Evolutionary conservation across 306 rosid species (phyloP).

Genomic region (Cucumis hystrix): DNA sequence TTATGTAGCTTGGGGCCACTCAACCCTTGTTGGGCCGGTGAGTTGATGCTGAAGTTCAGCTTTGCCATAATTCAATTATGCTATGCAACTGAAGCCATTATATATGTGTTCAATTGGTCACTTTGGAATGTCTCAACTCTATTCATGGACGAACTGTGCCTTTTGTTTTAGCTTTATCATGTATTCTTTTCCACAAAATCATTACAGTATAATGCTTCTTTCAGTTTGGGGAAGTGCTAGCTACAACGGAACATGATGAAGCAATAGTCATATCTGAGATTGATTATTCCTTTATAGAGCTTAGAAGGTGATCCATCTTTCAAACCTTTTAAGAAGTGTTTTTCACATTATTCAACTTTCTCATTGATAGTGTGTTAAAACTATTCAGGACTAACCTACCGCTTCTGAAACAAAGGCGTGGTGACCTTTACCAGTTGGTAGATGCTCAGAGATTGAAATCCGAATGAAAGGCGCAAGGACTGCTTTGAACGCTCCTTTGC

Average conservation of each 20-base stretch:
- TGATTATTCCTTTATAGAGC: constrained; percentile 64
- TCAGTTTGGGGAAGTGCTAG: constrained; percentile 86
- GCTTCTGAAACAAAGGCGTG: constrained; percentile 69
- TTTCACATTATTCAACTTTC: constrained; percentile 9
- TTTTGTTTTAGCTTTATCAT: neutral
- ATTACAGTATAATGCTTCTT: neutral
- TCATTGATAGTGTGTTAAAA: constrained; percentile 1
- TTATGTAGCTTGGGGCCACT: constrained; percentile 98
- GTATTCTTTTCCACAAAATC: neutral
- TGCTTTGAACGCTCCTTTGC: neutral
- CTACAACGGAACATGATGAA: constrained; percentile 94
- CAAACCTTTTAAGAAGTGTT: neutral
- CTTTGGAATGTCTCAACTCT: neutral
- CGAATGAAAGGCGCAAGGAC: constrained; percentile 19
- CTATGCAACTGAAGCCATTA: neutral
- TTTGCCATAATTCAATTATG: neutral
- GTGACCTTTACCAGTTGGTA: constrained; percentile 92
- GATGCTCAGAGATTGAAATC: constrained; percentile 72
- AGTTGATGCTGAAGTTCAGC: constrained; percentile 18
- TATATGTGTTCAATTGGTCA: neutral
- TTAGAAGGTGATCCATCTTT: constrained; percentile 40
- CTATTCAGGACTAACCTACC: constrained; percentile 68
- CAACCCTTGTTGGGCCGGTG: constrained; percentile 94
- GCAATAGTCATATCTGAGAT: constrained; percentile 63
- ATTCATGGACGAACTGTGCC: neutral